These are phyloP conservation scores for Neospermospora avenae DNA, from an alignment of 2,329 filamentous ascomycete genomes.

Conservation along the genomic window DNA sequence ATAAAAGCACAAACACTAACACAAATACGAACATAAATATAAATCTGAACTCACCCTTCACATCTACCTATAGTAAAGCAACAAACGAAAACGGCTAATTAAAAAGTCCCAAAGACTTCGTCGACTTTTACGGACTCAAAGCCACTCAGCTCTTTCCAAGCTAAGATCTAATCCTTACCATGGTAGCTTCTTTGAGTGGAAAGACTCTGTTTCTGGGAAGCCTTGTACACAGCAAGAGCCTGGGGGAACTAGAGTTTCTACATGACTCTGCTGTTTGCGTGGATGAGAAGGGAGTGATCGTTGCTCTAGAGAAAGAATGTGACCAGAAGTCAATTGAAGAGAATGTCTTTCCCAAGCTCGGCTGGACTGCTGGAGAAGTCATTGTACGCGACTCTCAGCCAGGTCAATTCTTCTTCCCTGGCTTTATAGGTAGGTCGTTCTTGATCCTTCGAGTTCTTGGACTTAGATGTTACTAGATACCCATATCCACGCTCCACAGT, in stretches of 20 bases:
- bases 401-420: slow-evolving; percentile 77
- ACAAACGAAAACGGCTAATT: background rate
- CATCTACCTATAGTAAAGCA: background rate
- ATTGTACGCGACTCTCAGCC: slow-evolving; percentile 32
- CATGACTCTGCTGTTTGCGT: slow-evolving; percentile 47
- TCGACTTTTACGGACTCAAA: background rate
- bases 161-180: background rate
- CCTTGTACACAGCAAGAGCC: slow-evolving; percentile 55
- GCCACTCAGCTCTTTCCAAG: background rate
- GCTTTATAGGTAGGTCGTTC: slow-evolving; percentile 65
- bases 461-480: too few species aligned
- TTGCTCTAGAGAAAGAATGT: slow-evolving; percentile 27
- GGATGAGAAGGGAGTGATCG: slow-evolving; percentile 49
- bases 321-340: slow-evolving; percentile 35
- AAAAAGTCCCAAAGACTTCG: background rate
- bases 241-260: slow-evolving; percentile 47
- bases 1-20: slow-evolving; percentile 1
- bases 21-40: background rate
- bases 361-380: slow-evolving; percentile 34
- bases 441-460: background rate
- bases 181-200: background rate
- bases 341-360: slow-evolving; percentile 33
- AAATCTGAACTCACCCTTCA: background rate
- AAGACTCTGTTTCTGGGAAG: slow-evolving; percentile 53
- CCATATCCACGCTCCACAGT: slow-evolving; percentile 92